Evolutionary conservation across 1,284 basidiomycete species (phyloP).

Genomic region (Microbotryum lychnidis-dioicae): DNA sequence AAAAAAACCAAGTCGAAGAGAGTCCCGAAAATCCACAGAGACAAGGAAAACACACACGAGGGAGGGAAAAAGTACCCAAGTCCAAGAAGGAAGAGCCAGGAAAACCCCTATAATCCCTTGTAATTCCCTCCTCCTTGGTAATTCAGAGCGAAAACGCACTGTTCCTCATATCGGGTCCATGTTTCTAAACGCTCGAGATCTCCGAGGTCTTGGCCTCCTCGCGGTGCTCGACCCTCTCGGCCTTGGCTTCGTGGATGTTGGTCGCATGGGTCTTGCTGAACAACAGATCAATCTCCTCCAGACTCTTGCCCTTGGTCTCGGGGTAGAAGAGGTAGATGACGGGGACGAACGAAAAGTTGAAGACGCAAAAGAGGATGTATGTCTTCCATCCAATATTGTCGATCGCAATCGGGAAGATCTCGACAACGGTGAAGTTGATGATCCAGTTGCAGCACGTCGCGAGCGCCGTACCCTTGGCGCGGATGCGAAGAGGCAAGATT

Average conservation of each 20-base stretch:
- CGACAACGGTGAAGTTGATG: constrained; percentile 32
- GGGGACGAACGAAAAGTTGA: constrained; percentile 21
- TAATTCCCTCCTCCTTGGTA: no score
- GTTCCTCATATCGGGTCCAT: no score
- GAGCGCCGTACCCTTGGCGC: constrained; percentile 37
- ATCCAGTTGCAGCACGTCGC: constrained; percentile 38
- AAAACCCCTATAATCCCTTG: no score
- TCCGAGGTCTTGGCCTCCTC: no score
- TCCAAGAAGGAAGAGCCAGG: no score
- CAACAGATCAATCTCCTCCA: constrained; percentile 26
- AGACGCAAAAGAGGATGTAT: constrained; percentile 34
- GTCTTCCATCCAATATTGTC: constrained; percentile 36
- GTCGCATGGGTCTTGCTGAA: constrained; percentile 8
- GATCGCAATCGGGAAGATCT: constrained; percentile 32
- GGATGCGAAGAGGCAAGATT: constrained; percentile 35
- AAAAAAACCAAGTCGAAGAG: no score
- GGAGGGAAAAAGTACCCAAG: no score
- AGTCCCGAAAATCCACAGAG: no score
- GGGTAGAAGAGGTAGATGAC: constrained; percentile 25
- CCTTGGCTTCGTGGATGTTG: not conserved
- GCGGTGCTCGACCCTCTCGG: not conserved
- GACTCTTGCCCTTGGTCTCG: constrained; percentile 29
- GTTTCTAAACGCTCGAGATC: no score
- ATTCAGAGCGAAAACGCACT: no score
- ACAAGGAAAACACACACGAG: no score